Conservation (phyloP, 2,329 filamentous ascomycete species). For the Rutstroemia sp. region DNA sequence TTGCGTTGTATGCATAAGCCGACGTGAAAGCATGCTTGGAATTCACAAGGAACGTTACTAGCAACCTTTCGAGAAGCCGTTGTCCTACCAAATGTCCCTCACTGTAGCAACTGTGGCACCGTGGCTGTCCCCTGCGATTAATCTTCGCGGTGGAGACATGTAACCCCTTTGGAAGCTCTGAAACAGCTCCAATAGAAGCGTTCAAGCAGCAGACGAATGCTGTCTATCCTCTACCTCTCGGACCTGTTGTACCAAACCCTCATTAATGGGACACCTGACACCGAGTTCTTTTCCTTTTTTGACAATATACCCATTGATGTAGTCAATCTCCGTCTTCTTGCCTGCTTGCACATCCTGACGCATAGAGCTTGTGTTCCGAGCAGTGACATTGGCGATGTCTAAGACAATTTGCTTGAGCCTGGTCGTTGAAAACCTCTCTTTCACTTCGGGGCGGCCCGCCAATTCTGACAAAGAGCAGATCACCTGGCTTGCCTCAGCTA, state of each 20-base stretch:
- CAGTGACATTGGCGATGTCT: constrained; percentile 40
- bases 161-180: too few species aligned
- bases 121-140: too few species aligned
- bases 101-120: too few species aligned
- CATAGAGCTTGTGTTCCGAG: constrained; percentile 54
- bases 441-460: not conserved
- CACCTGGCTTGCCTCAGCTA: constrained; percentile 69
- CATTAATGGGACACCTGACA: constrained; percentile 33
- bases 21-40: too few species aligned
- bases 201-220: not conserved
- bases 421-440: not conserved
- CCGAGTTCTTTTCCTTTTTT: constrained; percentile 19
- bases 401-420: constrained; percentile 35
- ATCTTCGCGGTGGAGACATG: too few species aligned
- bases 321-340: constrained; percentile 43
- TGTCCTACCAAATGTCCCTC: too few species aligned
- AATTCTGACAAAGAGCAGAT: constrained; percentile 41
- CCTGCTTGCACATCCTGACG: constrained; percentile 46
- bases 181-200: too few species aligned
- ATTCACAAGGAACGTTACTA: too few species aligned
- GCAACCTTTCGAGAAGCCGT: too few species aligned
- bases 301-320: constrained; percentile 52
- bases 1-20: too few species aligned
- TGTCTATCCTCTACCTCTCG: not conserved
- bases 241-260: constrained; percentile 31